Conservation (phyloP, 441 rosid species). For the Populus trichocarpa region DNA sequence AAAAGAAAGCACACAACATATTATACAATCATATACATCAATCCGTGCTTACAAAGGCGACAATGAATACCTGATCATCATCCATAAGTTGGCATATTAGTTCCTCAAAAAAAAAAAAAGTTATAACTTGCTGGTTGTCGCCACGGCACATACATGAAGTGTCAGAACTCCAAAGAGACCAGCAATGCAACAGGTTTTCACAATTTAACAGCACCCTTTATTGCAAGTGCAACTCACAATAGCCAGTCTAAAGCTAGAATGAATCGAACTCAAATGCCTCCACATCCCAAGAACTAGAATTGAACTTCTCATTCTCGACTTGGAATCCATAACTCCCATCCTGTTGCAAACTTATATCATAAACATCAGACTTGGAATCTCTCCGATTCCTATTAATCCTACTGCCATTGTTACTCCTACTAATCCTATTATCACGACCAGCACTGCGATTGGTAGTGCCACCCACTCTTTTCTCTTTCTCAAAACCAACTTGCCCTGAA, state of each 20-base stretch:
- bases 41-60: background rate
- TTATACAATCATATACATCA: background rate
- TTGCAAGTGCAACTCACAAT: background rate
- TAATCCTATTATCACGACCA: slow-evolving; percentile 6
- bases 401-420: background rate
- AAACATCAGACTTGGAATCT: slow-evolving; percentile 24
- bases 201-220: background rate
- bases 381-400: background rate
- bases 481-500: slow-evolving; percentile 18
- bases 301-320: background rate
- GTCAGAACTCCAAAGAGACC: background rate
- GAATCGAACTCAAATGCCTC: background rate
- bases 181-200: background rate
- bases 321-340: slow-evolving; percentile 14
- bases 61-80: background rate
- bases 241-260: background rate
- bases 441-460: background rate
- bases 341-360: slow-evolving; percentile 26
- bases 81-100: background rate
- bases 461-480: slow-evolving; percentile 26
- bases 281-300: background rate
- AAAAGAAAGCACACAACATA: background rate
- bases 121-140: too few relatives aligned
- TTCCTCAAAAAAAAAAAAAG: background rate
- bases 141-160: background rate